phyloP scores from a whole-genome alignment of 2,329 filamentous ascomycete genomes.

The Fulvia fulva region DNA sequence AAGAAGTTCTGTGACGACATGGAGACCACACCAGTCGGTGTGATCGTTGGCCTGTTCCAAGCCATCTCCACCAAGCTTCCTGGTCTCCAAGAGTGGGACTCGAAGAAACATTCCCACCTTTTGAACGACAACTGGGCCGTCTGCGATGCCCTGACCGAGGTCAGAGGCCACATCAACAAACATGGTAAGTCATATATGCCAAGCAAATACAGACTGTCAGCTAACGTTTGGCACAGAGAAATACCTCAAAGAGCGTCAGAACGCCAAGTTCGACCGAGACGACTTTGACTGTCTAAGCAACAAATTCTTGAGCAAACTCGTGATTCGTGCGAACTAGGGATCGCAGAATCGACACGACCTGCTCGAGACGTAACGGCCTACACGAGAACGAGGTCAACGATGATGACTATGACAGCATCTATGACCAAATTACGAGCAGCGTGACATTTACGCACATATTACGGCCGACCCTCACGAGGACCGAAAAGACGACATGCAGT shows the following conservation, averaged over 20 bases:
- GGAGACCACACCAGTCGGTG: slow-evolving; percentile 92
- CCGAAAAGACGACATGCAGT: background rate
- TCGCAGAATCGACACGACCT: background rate
- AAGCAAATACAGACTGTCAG: background rate
- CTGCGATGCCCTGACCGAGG: slow-evolving; percentile 94
- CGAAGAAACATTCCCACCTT: slow-evolving; percentile 80
- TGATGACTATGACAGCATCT: slow-evolving; percentile 5
- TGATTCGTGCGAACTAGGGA: slow-evolving; percentile 83
- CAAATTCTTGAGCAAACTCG: slow-evolving; percentile 94
- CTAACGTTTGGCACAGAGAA: slow-evolving; percentile 56
- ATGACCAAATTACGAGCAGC: background rate
- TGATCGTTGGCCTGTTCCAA: slow-evolving; percentile 94
- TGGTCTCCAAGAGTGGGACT: slow-evolving; percentile 90
- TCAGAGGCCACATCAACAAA: slow-evolving; percentile 85
- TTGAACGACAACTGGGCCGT: slow-evolving; percentile 88
- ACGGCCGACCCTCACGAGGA: background rate
- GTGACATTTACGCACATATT: background rate
- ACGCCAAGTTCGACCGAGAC: slow-evolving; percentile 76
- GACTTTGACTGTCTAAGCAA: slow-evolving; percentile 96
- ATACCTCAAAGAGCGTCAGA: slow-evolving; percentile 75
- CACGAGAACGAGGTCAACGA: background rate
- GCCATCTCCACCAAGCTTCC: slow-evolving; percentile 97
- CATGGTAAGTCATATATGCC: slow-evolving; percentile 65
- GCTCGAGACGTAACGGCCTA: background rate
- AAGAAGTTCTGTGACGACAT: slow-evolving; percentile 96